A percentile compares a stretch with the other conserved stretches of the same genome.
phyloP scores from a whole-genome alignment of 2,329 filamentous ascomycete species.

The Apiospora saccharicola region DNA sequence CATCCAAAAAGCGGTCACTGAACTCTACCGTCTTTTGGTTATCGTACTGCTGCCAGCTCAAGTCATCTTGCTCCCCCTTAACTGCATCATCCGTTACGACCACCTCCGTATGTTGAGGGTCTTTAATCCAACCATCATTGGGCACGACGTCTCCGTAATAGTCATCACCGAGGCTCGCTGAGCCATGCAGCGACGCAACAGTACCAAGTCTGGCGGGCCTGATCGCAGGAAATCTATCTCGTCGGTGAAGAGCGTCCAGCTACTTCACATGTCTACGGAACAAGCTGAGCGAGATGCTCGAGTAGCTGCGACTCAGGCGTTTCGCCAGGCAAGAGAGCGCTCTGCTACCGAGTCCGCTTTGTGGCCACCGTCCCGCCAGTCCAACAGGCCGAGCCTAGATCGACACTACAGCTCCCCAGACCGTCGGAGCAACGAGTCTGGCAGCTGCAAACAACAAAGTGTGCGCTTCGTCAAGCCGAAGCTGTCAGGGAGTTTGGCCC shows the following conservation, averaged over 20 bases:
- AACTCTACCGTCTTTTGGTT: not conserved
- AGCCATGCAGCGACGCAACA: slow-evolving; percentile 59
- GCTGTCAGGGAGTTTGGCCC: not conserved
- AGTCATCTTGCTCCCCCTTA: not conserved
- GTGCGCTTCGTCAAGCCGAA: slow-evolving; percentile 57
- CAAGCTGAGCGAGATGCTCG: slow-evolving; percentile 66
- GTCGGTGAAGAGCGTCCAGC: slow-evolving; percentile 53
- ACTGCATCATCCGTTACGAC: not conserved
- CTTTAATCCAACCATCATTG: not conserved
- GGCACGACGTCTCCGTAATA: not conserved
- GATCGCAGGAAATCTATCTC: slow-evolving; percentile 62
- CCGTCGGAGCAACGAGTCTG: slow-evolving; percentile 33
- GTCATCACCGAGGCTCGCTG: not conserved
- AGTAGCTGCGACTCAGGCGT: slow-evolving; percentile 68
- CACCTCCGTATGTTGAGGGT: not conserved
- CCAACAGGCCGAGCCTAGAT: slow-evolving; percentile 27
- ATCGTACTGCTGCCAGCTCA: not conserved
- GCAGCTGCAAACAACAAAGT: slow-evolving; percentile 57
- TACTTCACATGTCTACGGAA: slow-evolving; percentile 58
- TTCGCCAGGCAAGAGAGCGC: slow-evolving; percentile 56
- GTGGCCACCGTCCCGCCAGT: slow-evolving; percentile 44
- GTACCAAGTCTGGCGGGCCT: slow-evolving; percentile 53
- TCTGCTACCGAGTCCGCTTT: slow-evolving; percentile 44
- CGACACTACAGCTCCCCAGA: slow-evolving; percentile 31
- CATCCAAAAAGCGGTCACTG: not conserved